Percentiles rank a stretch among this genome's conserved stretches.
Conservation (phyloP, 768 basidiomycete species). For the Naematelia encephala region DNA sequence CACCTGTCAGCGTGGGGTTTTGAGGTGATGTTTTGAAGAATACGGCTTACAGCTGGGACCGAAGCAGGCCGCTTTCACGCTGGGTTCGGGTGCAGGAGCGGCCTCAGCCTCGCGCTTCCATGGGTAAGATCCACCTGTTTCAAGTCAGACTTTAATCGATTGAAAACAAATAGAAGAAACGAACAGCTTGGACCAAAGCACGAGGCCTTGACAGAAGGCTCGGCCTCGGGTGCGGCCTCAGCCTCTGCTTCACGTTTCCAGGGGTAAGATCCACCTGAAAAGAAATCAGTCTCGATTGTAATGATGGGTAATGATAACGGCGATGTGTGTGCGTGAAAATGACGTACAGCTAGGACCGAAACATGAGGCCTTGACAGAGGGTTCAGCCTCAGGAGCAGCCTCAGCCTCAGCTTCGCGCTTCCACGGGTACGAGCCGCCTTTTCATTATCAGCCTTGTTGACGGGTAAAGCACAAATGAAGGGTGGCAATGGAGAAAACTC, state of each 20-base stretch:
- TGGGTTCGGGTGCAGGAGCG: slow-evolving; percentile 17
- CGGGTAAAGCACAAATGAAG: background rate
- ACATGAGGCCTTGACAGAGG: slow-evolving; percentile 18
- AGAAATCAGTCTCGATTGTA: too few species aligned
- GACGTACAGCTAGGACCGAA: slow-evolving; percentile 27
- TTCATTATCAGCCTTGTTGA: slow-evolving; percentile 1
- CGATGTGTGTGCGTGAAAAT: slow-evolving; percentile 2
- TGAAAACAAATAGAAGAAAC: slow-evolving; percentile 14
- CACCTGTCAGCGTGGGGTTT: background rate
- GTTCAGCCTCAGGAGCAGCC: slow-evolving; percentile 13
- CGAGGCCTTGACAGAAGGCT: slow-evolving; percentile 13
- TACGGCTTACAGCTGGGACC: slow-evolving; percentile 8
- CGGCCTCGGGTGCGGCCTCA: slow-evolving; percentile 15
- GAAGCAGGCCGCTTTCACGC: slow-evolving; percentile 14
- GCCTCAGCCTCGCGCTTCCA: slow-evolving; percentile 34
- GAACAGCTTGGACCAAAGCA: slow-evolving; percentile 26
- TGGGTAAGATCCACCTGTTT: slow-evolving; percentile 21
- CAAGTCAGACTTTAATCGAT: background rate
- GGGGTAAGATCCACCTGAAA: slow-evolving; percentile 22
- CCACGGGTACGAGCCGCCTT: slow-evolving; percentile 28
- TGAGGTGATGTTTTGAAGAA: background rate
- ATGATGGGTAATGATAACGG: too few species aligned
- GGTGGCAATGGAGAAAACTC: slow-evolving; percentile 12
- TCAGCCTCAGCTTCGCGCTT: slow-evolving; percentile 25
- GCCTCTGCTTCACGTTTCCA: slow-evolving; percentile 30